These are phyloP conservation scores for Chimonanthus praecox DNA, from an alignment of 164 flowering plant species.

Conservation along the genomic window DNA sequence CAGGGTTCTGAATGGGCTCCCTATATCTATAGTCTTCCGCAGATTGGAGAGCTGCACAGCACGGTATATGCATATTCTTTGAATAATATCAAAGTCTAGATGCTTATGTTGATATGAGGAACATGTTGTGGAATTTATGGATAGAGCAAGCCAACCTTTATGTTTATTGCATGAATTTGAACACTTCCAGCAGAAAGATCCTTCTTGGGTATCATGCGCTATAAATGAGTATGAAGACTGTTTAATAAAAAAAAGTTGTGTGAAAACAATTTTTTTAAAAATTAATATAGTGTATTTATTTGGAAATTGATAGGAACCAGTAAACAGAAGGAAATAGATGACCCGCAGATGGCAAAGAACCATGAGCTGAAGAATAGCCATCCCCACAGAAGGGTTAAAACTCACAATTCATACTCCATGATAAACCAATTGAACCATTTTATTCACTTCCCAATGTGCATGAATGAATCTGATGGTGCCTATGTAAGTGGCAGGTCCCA, in stretches of 20 bases:
- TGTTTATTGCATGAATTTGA: neutral
- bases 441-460: no score
- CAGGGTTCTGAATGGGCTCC: conserved; percentile 84
- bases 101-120: neutral
- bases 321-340: no score
- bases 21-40: conserved; percentile 64
- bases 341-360: no score
- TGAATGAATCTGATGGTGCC: no score
- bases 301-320: neutral
- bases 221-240: neutral
- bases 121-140: neutral
- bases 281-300: neutral
- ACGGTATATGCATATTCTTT: conserved; percentile 29
- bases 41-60: conserved; percentile 52
- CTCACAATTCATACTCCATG: no score
- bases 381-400: no score
- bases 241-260: neutral
- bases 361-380: no score
- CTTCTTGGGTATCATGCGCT: neutral
- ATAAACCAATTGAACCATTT: no score
- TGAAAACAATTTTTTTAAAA: neutral
- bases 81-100: neutral
- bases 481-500: no score
- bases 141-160: neutral
- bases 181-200: neutral